A percentile compares a stretch with the other conserved stretches of the same genome.
Conservation (phyloP, 352 stramenopile species). For the Globisporangium abappressorium region DNA sequence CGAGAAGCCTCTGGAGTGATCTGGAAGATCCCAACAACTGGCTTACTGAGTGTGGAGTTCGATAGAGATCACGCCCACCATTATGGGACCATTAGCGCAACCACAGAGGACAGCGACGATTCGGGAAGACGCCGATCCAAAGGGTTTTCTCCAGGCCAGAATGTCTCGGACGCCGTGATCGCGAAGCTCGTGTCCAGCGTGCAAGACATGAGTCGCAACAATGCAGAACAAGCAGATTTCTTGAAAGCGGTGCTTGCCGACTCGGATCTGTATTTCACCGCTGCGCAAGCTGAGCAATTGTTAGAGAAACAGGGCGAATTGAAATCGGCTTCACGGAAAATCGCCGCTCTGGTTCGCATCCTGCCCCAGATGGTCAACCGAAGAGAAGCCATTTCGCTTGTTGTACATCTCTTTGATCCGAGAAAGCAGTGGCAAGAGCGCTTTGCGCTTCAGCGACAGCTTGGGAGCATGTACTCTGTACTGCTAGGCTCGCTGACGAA, state of each 20-base stretch:
- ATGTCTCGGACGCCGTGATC: slow-evolving; percentile 37
- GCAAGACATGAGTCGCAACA: slow-evolving; percentile 41
- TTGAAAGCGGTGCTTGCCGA: slow-evolving; percentile 47
- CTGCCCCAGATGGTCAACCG: slow-evolving; percentile 69
- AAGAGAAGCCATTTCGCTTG: slow-evolving; percentile 49
- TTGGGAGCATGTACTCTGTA: slow-evolving; percentile 64
- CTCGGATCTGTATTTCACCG: slow-evolving; percentile 67
- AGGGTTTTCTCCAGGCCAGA: slow-evolving; percentile 6
- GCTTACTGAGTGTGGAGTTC: slow-evolving; percentile 39
- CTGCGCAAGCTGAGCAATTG: slow-evolving; percentile 58
- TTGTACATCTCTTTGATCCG: slow-evolving; percentile 33
- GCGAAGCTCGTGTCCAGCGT: slow-evolving; percentile 41
- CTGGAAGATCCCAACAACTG: slow-evolving; percentile 41
- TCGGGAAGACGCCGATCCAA: neutral
- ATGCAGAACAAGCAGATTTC: slow-evolving; percentile 56
- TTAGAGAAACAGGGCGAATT: slow-evolving; percentile 44
- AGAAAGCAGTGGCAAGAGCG: slow-evolving; percentile 52
- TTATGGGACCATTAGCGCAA: neutral
- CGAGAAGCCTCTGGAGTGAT: slow-evolving; percentile 27
- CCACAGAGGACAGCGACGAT: neutral
- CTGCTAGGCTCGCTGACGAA: slow-evolving; percentile 70
- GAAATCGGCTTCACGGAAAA: slow-evolving; percentile 27
- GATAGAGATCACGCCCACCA: slow-evolving; percentile 14
- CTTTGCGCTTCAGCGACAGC: slow-evolving; percentile 42
- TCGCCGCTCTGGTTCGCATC: slow-evolving; percentile 34